These are phyloP conservation scores for Pseudocercospora vitis DNA, from an alignment of 2,329 filamentous ascomycete genomes.

Conservation along the genomic window DNA sequence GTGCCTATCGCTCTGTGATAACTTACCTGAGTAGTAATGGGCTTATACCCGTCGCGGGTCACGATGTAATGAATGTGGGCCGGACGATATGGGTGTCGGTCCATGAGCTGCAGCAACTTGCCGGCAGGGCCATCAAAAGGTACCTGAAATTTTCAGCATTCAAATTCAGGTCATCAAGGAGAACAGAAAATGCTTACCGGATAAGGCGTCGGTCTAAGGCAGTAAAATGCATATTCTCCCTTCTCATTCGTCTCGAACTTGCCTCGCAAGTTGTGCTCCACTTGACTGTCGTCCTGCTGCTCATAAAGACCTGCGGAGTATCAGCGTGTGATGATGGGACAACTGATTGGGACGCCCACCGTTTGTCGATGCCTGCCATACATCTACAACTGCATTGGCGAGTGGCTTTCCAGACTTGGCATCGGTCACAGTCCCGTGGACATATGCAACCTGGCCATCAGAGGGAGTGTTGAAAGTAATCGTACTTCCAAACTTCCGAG, in stretches of 20 bases:
- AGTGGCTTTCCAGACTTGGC: constrained; percentile 64
- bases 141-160: neutral
- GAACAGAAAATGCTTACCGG: constrained; percentile 8
- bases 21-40: constrained; percentile 70
- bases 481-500: constrained; percentile 66
- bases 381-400: constrained; percentile 65
- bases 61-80: constrained; percentile 59
- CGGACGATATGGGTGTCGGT: constrained; percentile 61
- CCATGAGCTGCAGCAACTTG: constrained; percentile 57
- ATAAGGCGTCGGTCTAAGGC: constrained; percentile 30
- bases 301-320: constrained; percentile 52
- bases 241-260: constrained; percentile 63
- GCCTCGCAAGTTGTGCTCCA: constrained; percentile 72
- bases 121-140: constrained; percentile 40
- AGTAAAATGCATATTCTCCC: constrained; percentile 27
- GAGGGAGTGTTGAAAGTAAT: constrained; percentile 57
- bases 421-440: constrained; percentile 63
- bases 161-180: neutral
- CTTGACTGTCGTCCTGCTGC: constrained; percentile 70
- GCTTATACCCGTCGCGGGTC: constrained; percentile 58
- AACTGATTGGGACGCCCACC: constrained; percentile 16
- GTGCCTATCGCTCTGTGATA: constrained; percentile 45
- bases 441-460: constrained; percentile 58
- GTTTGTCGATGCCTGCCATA: constrained; percentile 80
- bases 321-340: neutral